Evolutionary conservation across 2,329 filamentous ascomycete genomes (phyloP).

Genomic region (Lachnellula occidentalis): DNA sequence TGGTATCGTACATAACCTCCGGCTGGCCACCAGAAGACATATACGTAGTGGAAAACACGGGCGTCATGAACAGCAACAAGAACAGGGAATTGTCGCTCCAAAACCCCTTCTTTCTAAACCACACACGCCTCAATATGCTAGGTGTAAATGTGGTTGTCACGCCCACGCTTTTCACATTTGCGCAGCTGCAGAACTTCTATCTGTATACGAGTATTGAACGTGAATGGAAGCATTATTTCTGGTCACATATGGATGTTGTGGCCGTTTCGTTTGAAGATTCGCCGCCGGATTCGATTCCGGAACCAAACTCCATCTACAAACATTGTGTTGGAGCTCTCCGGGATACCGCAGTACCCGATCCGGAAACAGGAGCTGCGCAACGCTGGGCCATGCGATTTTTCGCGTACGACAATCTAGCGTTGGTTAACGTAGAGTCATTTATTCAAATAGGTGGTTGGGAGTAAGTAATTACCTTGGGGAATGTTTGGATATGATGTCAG

Average conservation of each 20-base stretch:
- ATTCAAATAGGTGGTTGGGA: conserved; percentile 48
- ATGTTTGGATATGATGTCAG: too few relatives aligned
- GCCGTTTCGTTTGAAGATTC: conserved; percentile 37
- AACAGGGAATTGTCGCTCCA: conserved; percentile 43
- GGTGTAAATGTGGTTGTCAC: conserved; percentile 47
- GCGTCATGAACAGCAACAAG: conserved; percentile 48
- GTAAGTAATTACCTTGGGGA: too few relatives aligned
- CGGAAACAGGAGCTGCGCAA: conserved; percentile 1
- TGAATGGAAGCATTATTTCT: conserved; percentile 47
- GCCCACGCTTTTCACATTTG: conserved; percentile 47
- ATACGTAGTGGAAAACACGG: conserved; percentile 55
- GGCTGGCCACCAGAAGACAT: conserved; percentile 54
- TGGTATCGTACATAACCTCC: conserved; percentile 52
- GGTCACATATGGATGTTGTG: conserved; percentile 52
- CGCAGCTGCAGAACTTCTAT: conserved; percentile 52
- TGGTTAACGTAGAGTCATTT: conserved; percentile 48
- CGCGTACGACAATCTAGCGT: conserved; percentile 51
- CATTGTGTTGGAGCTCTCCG: conserved; percentile 10
- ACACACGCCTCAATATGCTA: conserved; percentile 43
- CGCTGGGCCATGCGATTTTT: conserved; percentile 51
- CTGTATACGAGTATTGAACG: conserved; percentile 40
- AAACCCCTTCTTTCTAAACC: conserved; percentile 53
- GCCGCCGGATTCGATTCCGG: neutral
- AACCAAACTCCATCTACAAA: conserved; percentile 17
- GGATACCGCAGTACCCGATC: neutral